Evolutionary conservation across 2,329 filamentous ascomycete species (phyloP), one percentile per base, ranked within the genome.

Genomic region (Sporothrix pseudoabietina): DNA sequence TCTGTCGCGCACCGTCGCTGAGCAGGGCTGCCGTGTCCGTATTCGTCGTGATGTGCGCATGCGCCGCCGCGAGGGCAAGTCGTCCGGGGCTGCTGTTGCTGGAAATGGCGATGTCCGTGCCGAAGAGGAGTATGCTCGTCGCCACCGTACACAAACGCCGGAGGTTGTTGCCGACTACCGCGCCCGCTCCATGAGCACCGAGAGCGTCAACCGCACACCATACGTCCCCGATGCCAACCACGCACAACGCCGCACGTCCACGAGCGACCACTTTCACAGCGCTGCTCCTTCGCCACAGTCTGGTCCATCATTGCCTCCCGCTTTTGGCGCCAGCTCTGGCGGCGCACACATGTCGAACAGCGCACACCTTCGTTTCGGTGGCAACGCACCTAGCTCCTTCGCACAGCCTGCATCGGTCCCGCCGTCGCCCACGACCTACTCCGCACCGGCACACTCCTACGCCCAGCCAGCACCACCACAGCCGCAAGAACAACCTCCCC

Each of bases 11-110:
- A 92, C 93, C 49, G 94, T 99, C 59, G 94, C 95, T 22, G 95
- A 99, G 82, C 96, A 99, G 82, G 96, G 96, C 74, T 98, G 96
- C 82, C 93, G 95, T 77, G 96, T 99, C 39, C 92, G 96, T 63
- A 99, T 99, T 78, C 90, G 96, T 73, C 92, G 96, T 76, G 96
- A 98, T 82, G 80, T 81, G 19, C 76, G 80, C 30, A 82, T 82
- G 81, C 79, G 80, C 72, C 79, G 81, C 59, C 79, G 94, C 78
- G 91, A 94, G 74, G 79, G 79, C 72, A 81, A 82, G 77, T 73
- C 75, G 3, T 59, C 71, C 7, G 71, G 71, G 1, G 49, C 61
- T 1, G 69, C 71, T 2, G 72, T 73, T 1, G 44, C 68, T 35
- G 44, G n/a, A 54, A 73, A 10, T 61, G 35, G 30, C 4, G 54